These are phyloP conservation scores for Hydnomerulius pinastri DNA, from an alignment of 768 basidiomycete genomes.

Conservation along the genomic window DNA sequence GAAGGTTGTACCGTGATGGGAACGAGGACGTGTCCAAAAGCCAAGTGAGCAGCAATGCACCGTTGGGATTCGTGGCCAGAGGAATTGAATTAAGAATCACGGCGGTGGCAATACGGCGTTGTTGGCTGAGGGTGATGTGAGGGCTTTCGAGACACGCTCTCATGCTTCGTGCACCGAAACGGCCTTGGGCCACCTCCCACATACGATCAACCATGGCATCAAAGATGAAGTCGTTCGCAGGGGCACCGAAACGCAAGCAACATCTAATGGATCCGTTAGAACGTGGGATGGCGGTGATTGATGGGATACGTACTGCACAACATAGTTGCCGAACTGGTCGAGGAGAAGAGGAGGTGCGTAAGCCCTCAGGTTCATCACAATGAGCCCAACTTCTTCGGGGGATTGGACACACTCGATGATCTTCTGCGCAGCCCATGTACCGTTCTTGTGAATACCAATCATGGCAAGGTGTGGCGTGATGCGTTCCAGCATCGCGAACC, in stretches of 20 bases:
- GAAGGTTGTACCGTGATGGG: slow-evolving; percentile 90
- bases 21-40: slow-evolving; percentile 93
- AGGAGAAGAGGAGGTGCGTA: slow-evolving; percentile 93
- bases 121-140: slow-evolving; percentile 83
- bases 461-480: slow-evolving; percentile 92
- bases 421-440: slow-evolving; percentile 99
- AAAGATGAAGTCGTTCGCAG: slow-evolving; percentile 93
- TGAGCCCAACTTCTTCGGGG: slow-evolving; percentile 82
- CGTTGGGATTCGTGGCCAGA: slow-evolving; percentile 96
- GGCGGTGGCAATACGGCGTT: slow-evolving; percentile 92
- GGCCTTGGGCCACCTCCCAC: slow-evolving; percentile 98
- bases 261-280: slow-evolving; percentile 50
- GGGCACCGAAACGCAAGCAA: slow-evolving; percentile 87
- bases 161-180: slow-evolving; percentile 98
- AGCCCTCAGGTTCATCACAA: slow-evolving; percentile 84
- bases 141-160: slow-evolving; percentile 93
- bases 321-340: slow-evolving; percentile 93
- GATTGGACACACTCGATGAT: slow-evolving; percentile 93
- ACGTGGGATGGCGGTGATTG: background rate
- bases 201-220: slow-evolving; percentile 97
- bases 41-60: slow-evolving; percentile 95
- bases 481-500: slow-evolving; percentile 91
- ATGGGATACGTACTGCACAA: slow-evolving; percentile 71
- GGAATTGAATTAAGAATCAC: slow-evolving; percentile 97
- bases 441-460: slow-evolving; percentile 99